phyloP scores from a whole-genome alignment of 495 filamentous ascomycete genomes.

The Penicillium arizonense region DNA sequence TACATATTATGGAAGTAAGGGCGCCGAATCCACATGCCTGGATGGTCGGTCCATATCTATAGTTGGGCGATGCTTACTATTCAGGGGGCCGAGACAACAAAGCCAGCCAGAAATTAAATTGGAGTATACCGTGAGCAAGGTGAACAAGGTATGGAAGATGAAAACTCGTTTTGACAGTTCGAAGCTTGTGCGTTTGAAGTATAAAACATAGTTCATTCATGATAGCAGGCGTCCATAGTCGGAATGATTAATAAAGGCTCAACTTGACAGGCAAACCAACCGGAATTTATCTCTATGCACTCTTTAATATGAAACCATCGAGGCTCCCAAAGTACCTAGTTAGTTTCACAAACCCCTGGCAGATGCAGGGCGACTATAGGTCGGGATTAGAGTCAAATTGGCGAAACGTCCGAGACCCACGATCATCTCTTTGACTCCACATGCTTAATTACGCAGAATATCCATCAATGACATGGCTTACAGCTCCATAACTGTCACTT shows the following conservation, averaged over 20 bases:
- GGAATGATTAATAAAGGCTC: too few species aligned
- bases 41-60: background rate
- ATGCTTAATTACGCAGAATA: background rate
- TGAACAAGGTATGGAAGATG: too few species aligned
- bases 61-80: background rate
- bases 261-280: background rate
- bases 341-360: background rate
- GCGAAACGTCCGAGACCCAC: background rate
- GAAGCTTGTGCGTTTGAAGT: too few species aligned
- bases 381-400: background rate
- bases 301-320: background rate
- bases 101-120: background rate
- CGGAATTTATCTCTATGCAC: background rate
- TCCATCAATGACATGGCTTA: background rate
- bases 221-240: too few species aligned
- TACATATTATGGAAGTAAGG: background rate
- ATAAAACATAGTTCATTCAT: too few species aligned
- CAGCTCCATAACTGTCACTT: background rate
- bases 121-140: background rate
- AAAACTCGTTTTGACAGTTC: too few species aligned
- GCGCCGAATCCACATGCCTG: background rate
- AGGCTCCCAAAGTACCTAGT: background rate
- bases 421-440: slow-evolving; percentile 1
- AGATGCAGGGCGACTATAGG: too few species aligned
- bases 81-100: background rate